Percentiles rank a stretch among this genome's conserved stretches.
These are phyloP conservation scores for Arthroderma sp. DNA, from an alignment of 2,329 filamentous ascomycete genomes.

Conservation along the genomic window DNA sequence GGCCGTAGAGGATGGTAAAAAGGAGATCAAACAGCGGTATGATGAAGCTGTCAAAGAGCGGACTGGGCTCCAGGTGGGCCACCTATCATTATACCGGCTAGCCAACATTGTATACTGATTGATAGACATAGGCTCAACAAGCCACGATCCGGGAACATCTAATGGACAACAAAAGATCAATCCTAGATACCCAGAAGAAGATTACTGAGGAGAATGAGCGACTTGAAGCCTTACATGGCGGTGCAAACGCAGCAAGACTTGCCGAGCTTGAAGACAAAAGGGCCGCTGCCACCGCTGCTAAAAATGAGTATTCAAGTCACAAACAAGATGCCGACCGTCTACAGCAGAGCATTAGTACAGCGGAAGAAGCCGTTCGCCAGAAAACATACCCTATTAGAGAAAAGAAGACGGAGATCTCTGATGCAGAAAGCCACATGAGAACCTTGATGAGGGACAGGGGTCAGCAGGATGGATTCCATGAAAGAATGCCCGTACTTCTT, in stretches of 20 bases:
- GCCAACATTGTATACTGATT: slow-evolving; percentile 5
- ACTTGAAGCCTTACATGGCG: slow-evolving; percentile 57
- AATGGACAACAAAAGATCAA: slow-evolving; percentile 38
- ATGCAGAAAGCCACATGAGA: slow-evolving; percentile 41
- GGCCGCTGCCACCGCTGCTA: slow-evolving; percentile 37
- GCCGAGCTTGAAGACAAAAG: slow-evolving; percentile 49
- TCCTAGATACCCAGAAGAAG: slow-evolving; percentile 33
- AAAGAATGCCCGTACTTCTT: slow-evolving; percentile 51
- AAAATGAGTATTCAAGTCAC: slow-evolving; percentile 33
- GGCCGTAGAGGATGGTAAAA: slow-evolving; percentile 37
- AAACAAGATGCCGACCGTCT: slow-evolving; percentile 25
- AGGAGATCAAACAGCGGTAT: slow-evolving; percentile 40
- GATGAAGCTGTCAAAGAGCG: slow-evolving; percentile 45
- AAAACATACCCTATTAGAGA: slow-evolving; percentile 19
- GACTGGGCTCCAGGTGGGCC: slow-evolving; percentile 38
- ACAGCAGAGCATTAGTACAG: slow-evolving; percentile 25
- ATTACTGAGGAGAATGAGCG: slow-evolving; percentile 42
- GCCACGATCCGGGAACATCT: slow-evolving; percentile 51
- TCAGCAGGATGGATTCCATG: slow-evolving; percentile 52
- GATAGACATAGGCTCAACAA: slow-evolving; percentile 46
- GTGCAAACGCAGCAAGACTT: slow-evolving; percentile 51
- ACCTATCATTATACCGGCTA: background rate
- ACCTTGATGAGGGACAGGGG: slow-evolving; percentile 47
- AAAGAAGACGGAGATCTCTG: slow-evolving; percentile 45
- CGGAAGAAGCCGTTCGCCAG: slow-evolving; percentile 23